phyloP scores from a whole-genome alignment of 129 eudicot genomes.

The carrot (Daucus carota) region DNA sequence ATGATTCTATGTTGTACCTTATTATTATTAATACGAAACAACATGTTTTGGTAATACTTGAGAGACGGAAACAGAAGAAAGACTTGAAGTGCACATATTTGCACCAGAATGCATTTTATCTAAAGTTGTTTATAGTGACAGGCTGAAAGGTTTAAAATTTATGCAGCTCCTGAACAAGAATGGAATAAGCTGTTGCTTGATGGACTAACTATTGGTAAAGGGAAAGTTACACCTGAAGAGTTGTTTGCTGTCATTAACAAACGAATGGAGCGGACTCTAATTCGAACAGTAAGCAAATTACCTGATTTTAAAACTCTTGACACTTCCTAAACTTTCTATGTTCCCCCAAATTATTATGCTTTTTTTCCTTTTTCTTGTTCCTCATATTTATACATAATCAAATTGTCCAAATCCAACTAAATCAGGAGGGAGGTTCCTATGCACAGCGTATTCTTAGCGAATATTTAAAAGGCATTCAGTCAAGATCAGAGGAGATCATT shows the following conservation, averaged over 20 bases:
- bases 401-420: constrained; percentile 2
- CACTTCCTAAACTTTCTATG: background rate
- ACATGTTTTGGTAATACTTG: background rate
- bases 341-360: background rate
- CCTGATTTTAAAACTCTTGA: background rate
- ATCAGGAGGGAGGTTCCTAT: constrained; percentile 93
- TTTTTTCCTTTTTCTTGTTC: background rate
- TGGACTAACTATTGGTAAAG: constrained; percentile 63
- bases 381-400: background rate
- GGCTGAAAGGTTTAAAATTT: constrained; percentile 5
- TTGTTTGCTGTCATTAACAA: constrained; percentile 69
- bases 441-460: constrained; percentile 80
- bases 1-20: background rate
- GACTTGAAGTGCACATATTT: background rate
- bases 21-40: background rate
- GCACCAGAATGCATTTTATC: background rate
- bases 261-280: constrained; percentile 79
- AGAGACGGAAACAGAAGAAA: background rate
- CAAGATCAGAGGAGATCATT: constrained; percentile 64
- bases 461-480: constrained; percentile 76
- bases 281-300: constrained; percentile 60
- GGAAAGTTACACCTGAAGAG: constrained; percentile 63
- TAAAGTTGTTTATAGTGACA: background rate
- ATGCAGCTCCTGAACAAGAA: constrained; percentile 79
- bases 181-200: constrained; percentile 67